A percentile compares a stretch with the other conserved stretches of the same genome.
Evolutionary conservation across 2,329 filamentous ascomycete genomes (phyloP).

Genomic region (Arthrinium puccinioides): DNA sequence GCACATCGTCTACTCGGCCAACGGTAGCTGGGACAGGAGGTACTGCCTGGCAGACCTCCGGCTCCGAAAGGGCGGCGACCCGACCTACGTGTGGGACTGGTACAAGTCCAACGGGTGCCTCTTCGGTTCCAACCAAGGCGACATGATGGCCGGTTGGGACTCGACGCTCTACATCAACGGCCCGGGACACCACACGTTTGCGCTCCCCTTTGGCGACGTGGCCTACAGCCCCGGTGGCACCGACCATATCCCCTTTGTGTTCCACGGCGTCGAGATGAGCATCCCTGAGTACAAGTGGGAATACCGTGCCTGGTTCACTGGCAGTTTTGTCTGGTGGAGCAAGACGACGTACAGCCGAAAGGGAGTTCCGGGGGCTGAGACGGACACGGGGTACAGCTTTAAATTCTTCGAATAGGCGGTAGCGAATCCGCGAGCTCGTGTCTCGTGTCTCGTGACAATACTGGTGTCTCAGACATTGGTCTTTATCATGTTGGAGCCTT

Average conservation of each 20-base stretch:
- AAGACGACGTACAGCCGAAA: constrained; percentile 10
- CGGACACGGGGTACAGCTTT: constrained; percentile 11
- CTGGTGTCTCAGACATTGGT: too few relatives aligned
- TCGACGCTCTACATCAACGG: constrained; percentile 13
- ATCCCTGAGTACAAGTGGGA: constrained; percentile 12
- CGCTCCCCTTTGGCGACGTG: constrained; percentile 10
- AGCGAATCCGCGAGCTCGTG: too few relatives aligned
- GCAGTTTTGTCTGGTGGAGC: constrained; percentile 13
- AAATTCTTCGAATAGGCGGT: constrained; percentile 15
- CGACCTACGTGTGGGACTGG: constrained; percentile 18
- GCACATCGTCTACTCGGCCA: constrained; percentile 19
- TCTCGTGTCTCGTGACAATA: too few relatives aligned
- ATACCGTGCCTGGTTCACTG: constrained; percentile 12
- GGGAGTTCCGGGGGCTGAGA: constrained; percentile 10
- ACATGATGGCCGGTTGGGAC: constrained; percentile 18
- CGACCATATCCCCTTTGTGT: constrained; percentile 11
- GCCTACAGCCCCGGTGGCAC: constrained; percentile 8
- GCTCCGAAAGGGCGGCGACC: constrained; percentile 14
- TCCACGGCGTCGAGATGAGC: constrained; percentile 14
- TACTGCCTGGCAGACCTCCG: constrained; percentile 18
- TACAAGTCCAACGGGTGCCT: constrained; percentile 20
- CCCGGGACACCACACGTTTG: constrained; percentile 18
- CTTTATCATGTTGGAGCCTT: too few relatives aligned
- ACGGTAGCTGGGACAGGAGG: constrained; percentile 15
- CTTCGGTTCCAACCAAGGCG: constrained; percentile 14